Evolutionary conservation across 2,329 filamentous ascomycete genomes (phyloP), one percentile per base, ranked within the genome.

Genomic region (Fusarium haematococcum): DNA sequence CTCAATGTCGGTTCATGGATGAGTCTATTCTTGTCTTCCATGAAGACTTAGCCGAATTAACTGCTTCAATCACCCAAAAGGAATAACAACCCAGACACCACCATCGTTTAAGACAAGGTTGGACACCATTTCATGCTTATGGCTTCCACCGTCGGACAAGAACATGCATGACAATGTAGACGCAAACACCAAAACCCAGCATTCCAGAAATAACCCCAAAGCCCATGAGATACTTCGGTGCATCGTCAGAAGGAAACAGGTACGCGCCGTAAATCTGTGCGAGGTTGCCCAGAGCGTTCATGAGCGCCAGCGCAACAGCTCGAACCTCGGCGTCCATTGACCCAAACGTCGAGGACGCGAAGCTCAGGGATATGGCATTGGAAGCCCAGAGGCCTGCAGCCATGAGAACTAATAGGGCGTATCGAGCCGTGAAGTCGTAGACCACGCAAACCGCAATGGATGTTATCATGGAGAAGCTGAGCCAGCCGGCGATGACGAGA

Each of bases 231-330:
- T 88, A 88, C 73, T 88, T 86, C 0, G 88, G 88, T 23, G 80
- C 79, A 63, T 89, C 87, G 0, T 80, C 73, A 1, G 79, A 77
- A 0, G 88, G 88, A 78, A 89, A 90, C 4, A 90, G 74, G 70
- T 89, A 85, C 77, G 86, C 84, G 11, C 88, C 88, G 65, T 90
- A 90, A 10, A 90, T 90, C 70, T 88, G 86, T 0, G 88, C 86
- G 3, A 89, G 78, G 65, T 90, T 90, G 4, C 87, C 88, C 75
- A 89, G 82, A 0, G 87, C 87, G 74, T 90, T 90, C 59, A 90
- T 85, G 8, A 89, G 79, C 2, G 88, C 88, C 33, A 90, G 78
- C 4, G 54, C 82, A 81, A 68, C 88, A 82, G 64, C 85, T 84
- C 87, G 79, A 2, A 84, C 84, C 73, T 90, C 87, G 1, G 83